These are phyloP conservation scores for Lachnellula arida DNA, from an alignment of 2,329 filamentous ascomycete genomes.

Conservation along the genomic window DNA sequence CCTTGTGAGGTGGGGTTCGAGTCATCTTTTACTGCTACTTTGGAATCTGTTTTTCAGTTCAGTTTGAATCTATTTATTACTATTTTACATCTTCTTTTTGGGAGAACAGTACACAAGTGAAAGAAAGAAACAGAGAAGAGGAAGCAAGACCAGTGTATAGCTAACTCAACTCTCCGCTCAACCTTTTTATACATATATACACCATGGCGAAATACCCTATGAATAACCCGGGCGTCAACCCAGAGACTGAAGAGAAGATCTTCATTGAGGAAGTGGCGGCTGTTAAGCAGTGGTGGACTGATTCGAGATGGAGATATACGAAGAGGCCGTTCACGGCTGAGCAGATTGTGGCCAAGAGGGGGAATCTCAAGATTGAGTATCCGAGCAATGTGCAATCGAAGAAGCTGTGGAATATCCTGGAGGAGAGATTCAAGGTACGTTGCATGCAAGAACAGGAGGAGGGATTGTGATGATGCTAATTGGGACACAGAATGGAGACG, in stretches of 20 bases:
- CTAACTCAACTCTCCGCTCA: slow-evolving; percentile 13
- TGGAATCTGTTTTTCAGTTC: not conserved
- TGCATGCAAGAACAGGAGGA: not conserved
- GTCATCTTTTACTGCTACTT: not conserved
- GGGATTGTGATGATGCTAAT: slow-evolving; percentile 9
- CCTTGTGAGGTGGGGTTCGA: not conserved
- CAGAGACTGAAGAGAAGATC: slow-evolving; percentile 49
- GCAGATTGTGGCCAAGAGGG: slow-evolving; percentile 94
- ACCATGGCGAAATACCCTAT: slow-evolving; percentile 45
- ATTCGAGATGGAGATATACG: slow-evolving; percentile 88
- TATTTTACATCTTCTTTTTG: no score
- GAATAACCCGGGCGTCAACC: slow-evolving; percentile 52
- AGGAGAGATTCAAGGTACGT: slow-evolving; percentile 73
- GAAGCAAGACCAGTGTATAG: not conserved
- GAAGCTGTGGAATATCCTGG: slow-evolving; percentile 91
- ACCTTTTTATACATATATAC: not conserved
- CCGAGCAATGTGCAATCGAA: slow-evolving; percentile 84
- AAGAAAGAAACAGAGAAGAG: not conserved
- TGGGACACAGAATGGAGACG: slow-evolving; percentile 63
- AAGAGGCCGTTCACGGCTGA: slow-evolving; percentile 92
- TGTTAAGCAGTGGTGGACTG: slow-evolving; percentile 91
- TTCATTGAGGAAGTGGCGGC: slow-evolving; percentile 73
- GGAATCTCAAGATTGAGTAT: slow-evolving; percentile 85
- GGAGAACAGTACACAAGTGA: no score
- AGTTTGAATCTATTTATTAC: no score